Base-by-base conservation (phyloP, 2,329 filamentous ascomycete genomes). In the Zasmidium angulare region DNA sequence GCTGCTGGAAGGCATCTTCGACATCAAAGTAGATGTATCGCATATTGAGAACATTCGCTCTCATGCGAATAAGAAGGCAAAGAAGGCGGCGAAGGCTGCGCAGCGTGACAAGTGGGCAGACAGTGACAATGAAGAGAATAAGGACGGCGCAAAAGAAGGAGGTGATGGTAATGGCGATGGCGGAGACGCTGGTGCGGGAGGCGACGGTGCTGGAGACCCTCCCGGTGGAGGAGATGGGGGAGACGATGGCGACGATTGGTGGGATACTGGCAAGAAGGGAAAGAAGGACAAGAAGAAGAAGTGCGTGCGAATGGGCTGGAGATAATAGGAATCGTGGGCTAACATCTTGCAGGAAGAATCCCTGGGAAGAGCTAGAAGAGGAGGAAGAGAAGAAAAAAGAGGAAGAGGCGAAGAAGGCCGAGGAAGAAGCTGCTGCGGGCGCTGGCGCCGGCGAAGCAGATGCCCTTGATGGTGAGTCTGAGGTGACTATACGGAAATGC, bases 1-100 rank as follows among this genome's bases (percentile, higher is more conserved):
- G 48, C 55, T 58, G 22, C 21, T 56, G 1, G 29, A 46, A 46
- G n/a, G 40, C 36, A 43, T 21, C 19, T 52, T 69, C 76, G 53
- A 67, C 29, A 61, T 62, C 20, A 74, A 77, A 26, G 75, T 90
- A 53, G 86, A 90, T 68, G 84, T 89, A 59, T 77, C 77, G 21
- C 83, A 80, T 23, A 46, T 82, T 79, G 51, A 84, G 80, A 74
- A 77, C 31, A 67, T 80, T 61, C 75, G 74, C 36, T 72, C 79
- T 53, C 81, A 87, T 68, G 80, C 79, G 29, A 75, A 77, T 59
- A 88, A 88, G 74, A 78, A 78, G 36, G 74, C 75, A 29, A 79
- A 80, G 62, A 72, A 77, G 26, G 75, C 78, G 0, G 69, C 75
- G 46, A 72, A 70, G 65, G 52, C 63, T 3, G 68, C 72, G 12